phyloP scores from a whole-genome alignment of 1,284 basidiomycete genomes.

The Exobasidium cylindrosporum region DNA sequence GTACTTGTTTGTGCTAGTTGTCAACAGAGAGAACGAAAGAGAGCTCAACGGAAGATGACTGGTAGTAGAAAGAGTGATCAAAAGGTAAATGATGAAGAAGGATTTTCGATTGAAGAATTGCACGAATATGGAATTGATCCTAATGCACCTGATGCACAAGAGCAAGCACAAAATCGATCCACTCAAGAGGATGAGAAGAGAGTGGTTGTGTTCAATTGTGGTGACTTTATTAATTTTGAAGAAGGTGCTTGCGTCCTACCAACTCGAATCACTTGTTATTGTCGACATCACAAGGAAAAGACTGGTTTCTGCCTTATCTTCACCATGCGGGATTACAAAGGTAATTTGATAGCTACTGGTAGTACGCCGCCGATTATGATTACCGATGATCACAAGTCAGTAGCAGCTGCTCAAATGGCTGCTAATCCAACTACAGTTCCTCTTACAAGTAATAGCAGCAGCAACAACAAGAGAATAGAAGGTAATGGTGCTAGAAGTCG shows the following conservation, averaged over 20 bases:
- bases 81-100: conserved; percentile 9
- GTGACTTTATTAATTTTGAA: conserved; percentile 84
- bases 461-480: conserved; percentile 14
- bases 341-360: conserved; percentile 77
- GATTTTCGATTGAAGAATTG: conserved; percentile 40
- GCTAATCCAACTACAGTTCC: conserved; percentile 11
- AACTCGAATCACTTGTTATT: conserved; percentile 96
- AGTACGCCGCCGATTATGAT: conserved; percentile 84
- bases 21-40: conserved; percentile 64
- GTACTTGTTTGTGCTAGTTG: conserved; percentile 67
- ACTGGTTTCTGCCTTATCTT: conserved; percentile 89
- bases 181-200: conserved; percentile 52
- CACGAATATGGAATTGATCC: conserved; percentile 45
- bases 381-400: conserved; percentile 92
- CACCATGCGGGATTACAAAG: conserved; percentile 76
- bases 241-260: conserved; percentile 84
- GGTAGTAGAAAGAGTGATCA: conserved; percentile 21
- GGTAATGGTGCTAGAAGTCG: conserved; percentile 17
- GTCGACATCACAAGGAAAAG: conserved; percentile 96
- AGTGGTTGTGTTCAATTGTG: conserved; percentile 74
- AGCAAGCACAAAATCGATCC: conserved; percentile 33
- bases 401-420: conserved; percentile 51
- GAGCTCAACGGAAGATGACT: conserved; percentile 47
- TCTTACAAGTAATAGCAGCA: conserved; percentile 26
- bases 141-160: conserved; percentile 32